A percentile compares a stretch with the other conserved stretches of the same genome.
Evolutionary conservation across 768 basidiomycete genomes (phyloP).

Genomic region (Xanthoconium stramineum): DNA sequence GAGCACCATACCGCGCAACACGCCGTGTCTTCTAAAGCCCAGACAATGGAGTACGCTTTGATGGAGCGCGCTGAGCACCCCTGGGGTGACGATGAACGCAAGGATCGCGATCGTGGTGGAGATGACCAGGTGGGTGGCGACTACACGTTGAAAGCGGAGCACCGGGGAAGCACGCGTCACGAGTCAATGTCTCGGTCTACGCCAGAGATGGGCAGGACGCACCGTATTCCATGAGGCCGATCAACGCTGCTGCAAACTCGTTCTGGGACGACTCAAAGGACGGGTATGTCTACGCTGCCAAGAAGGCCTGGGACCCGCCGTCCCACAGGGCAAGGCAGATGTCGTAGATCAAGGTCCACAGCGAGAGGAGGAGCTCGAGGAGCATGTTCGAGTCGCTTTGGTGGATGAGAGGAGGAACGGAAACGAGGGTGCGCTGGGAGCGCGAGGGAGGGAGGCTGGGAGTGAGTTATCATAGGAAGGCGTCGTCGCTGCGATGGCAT

Average conservation of each 20-base stretch:
- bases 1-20: conserved; percentile 10
- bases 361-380: conserved; percentile 4
- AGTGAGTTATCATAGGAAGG: no score
- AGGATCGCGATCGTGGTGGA: conserved; percentile 8
- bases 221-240: conserved; percentile 14
- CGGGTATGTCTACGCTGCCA: conserved; percentile 15
- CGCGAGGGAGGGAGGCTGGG: no score
- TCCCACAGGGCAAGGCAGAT: conserved; percentile 4
- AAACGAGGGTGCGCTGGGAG: no score
- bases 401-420: no score
- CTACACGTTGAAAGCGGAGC: not conserved
- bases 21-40: not conserved
- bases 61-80: not conserved
- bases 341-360: conserved; percentile 11
- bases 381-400: conserved; percentile 2
- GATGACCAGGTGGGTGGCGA: conserved; percentile 10
- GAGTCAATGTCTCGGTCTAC: not conserved
- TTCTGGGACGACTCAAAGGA: conserved; percentile 22
- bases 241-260: conserved; percentile 9
- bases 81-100: conserved; percentile 7
- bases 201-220: not conserved
- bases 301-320: not conserved
- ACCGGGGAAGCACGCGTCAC: not conserved
- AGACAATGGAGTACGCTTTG: not conserved
- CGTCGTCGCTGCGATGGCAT: no score